Percentiles rank a stretch among this genome's conserved stretches.
These are phyloP conservation scores for Starmerella bombi DNA, from an alignment of 805 yeast species.

Conservation along the genomic window DNA sequence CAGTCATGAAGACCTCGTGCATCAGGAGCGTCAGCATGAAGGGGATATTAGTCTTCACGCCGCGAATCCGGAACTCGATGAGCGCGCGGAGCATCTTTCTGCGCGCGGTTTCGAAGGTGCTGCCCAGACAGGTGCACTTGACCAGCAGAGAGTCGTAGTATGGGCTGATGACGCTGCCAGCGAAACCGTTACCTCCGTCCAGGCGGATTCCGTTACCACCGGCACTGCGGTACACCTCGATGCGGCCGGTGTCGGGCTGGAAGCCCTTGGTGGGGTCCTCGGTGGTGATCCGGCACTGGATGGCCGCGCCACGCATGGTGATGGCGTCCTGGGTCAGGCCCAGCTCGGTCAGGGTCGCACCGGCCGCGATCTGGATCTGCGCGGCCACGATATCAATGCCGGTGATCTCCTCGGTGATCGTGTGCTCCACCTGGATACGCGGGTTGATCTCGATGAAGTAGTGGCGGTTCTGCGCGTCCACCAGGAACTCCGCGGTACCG, in stretches of 20 bases:
- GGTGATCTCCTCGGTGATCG: constrained; percentile 96
- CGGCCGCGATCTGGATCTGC: constrained; percentile 97
- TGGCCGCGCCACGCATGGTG: constrained; percentile 93
- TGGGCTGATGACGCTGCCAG: constrained; percentile 92
- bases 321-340: constrained; percentile 90
- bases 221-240: constrained; percentile 93
- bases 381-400: constrained; percentile 97
- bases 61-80: constrained; percentile 96
- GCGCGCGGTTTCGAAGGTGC: constrained; percentile 91
- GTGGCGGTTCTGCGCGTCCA: constrained; percentile 85
- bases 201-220: constrained; percentile 99
- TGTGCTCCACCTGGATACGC: constrained; percentile 95
- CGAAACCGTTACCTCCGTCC: constrained; percentile 97
- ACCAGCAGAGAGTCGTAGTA: constrained; percentile 98
- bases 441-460: constrained; percentile 98
- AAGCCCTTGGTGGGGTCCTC: constrained; percentile 94
- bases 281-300: constrained; percentile 97
- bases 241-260: constrained; percentile 97
- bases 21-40: constrained; percentile 84
- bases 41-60: constrained; percentile 97
- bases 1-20: constrained; percentile 70
- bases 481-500: constrained; percentile 96
- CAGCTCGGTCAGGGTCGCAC: constrained; percentile 82
- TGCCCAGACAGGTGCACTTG: constrained; percentile 93
- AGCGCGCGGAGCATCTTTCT: constrained; percentile 95